These are phyloP conservation scores for Naganishia onofrii DNA, from an alignment of 768 basidiomycete genomes.

Conservation along the genomic window DNA sequence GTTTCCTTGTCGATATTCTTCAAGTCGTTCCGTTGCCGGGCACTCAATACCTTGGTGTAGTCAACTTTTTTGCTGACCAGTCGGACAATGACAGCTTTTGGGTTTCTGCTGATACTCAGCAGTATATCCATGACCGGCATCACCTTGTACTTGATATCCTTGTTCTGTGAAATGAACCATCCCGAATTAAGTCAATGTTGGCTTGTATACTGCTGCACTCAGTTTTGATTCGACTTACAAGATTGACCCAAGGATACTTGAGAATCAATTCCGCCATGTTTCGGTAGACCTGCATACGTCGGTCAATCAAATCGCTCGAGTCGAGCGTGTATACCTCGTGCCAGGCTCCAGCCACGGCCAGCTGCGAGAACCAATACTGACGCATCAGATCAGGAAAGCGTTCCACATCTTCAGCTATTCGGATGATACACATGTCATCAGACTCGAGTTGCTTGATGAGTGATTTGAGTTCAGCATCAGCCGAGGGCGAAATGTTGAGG, in stretches of 20 bases:
- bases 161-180: conserved; percentile 35
- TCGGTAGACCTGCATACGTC: conserved; percentile 45
- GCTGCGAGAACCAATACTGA: conserved; percentile 42
- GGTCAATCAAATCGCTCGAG: conserved; percentile 40
- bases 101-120: conserved; percentile 42
- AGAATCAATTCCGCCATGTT: conserved; percentile 40
- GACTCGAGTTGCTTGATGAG: conserved; percentile 36
- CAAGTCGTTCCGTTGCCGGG: conserved; percentile 34
- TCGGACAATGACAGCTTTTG: conserved; percentile 44
- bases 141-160: conserved; percentile 44
- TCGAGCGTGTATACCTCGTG: conserved; percentile 36
- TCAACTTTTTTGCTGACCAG: conserved; percentile 42
- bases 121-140: conserved; percentile 47
- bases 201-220: neutral
- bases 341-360: conserved; percentile 39
- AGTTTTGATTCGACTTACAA: conserved; percentile 39
- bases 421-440: conserved; percentile 36
- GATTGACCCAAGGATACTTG: conserved; percentile 34
- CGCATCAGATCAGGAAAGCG: conserved; percentile 42
- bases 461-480: conserved; percentile 8
- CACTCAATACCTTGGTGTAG: conserved; percentile 40
- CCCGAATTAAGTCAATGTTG: neutral
- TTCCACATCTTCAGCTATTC: conserved; percentile 47
- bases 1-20: conserved; percentile 39
- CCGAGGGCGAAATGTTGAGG: neutral